These are phyloP conservation scores for Penicillium fuscoglaucum DNA, from an alignment of 2,329 filamentous ascomycete genomes.

Conservation along the genomic window DNA sequence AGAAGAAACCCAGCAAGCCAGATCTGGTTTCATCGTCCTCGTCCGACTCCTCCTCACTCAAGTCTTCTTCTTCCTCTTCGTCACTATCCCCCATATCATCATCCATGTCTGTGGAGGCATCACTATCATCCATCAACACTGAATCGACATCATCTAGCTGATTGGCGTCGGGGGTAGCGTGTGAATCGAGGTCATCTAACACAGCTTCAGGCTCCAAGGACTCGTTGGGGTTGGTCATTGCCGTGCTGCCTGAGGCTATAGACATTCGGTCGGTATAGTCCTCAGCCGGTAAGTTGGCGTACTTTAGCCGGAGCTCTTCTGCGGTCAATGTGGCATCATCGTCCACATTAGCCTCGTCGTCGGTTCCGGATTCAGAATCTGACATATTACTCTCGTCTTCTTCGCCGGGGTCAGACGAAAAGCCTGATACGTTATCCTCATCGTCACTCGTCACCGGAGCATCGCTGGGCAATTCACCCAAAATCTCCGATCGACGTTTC, in stretches of 20 bases:
- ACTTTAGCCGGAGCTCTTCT: constrained; percentile 51
- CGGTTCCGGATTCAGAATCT: constrained; percentile 47
- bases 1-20: constrained; percentile 51
- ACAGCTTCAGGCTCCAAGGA: constrained; percentile 21
- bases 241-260: constrained; percentile 24
- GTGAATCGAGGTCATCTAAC: constrained; percentile 24
- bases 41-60: constrained; percentile 53
- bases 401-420: constrained; percentile 60
- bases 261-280: constrained; percentile 27
- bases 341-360: constrained; percentile 39
- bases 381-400: constrained; percentile 55
- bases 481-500: constrained; percentile 45
- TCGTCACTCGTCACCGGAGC: constrained; percentile 66
- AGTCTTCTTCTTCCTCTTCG: constrained; percentile 46
- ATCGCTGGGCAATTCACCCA: constrained; percentile 64
- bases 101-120: constrained; percentile 51
- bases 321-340: constrained; percentile 49
- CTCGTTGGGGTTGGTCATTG: constrained; percentile 22
- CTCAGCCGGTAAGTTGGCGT: constrained; percentile 42
- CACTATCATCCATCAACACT: constrained; percentile 47
- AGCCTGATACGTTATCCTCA: constrained; percentile 32
- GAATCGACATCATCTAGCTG: constrained; percentile 48
- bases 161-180: constrained; percentile 30
- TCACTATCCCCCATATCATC: constrained; percentile 51
- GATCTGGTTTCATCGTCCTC: constrained; percentile 45